Evolutionary conservation across 441 rosid genomes (phyloP).

Genomic region (Sinapis alba): DNA sequence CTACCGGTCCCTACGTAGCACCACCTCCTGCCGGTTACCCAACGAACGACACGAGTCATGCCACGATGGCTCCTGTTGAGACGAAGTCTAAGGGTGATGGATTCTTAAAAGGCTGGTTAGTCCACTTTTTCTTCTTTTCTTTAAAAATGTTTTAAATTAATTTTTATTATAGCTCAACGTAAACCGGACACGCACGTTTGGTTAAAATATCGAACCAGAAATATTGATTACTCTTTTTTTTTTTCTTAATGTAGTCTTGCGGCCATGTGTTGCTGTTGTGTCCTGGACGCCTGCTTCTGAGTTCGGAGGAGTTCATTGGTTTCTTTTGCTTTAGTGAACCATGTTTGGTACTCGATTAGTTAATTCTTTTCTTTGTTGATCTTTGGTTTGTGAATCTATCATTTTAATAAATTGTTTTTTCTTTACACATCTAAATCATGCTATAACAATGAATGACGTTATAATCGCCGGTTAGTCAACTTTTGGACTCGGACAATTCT

Average conservation of each 20-base stretch:
- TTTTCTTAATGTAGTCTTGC: conserved; percentile 33
- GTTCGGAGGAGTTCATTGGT: conserved; percentile 1
- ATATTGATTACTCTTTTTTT: background rate
- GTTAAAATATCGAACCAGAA: background rate
- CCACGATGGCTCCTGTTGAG: conserved; percentile 36
- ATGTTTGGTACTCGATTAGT: conserved; percentile 18
- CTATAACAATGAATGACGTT: background rate
- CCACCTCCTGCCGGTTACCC: conserved; percentile 77
- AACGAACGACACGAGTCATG: conserved; percentile 37
- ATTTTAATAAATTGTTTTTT: background rate
- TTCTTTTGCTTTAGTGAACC: background rate
- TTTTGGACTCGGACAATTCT: background rate
- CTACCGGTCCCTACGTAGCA: conserved; percentile 35
- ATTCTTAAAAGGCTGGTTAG: conserved; percentile 79
- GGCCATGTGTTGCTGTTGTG: conserved; percentile 44
- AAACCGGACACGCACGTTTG: background rate
- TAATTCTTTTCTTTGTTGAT: background rate
- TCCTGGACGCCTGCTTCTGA: conserved; percentile 39
- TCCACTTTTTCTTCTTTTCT: background rate
- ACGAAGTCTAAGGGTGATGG: conserved; percentile 78
- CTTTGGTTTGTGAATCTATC: background rate
- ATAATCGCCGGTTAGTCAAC: background rate
- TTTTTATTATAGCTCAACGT: background rate
- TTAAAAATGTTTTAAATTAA: background rate
- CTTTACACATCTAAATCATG: background rate